phyloP scores from a whole-genome alignment of 1,139 yeast genomes.

The Debaryomyces sp. region DNA sequence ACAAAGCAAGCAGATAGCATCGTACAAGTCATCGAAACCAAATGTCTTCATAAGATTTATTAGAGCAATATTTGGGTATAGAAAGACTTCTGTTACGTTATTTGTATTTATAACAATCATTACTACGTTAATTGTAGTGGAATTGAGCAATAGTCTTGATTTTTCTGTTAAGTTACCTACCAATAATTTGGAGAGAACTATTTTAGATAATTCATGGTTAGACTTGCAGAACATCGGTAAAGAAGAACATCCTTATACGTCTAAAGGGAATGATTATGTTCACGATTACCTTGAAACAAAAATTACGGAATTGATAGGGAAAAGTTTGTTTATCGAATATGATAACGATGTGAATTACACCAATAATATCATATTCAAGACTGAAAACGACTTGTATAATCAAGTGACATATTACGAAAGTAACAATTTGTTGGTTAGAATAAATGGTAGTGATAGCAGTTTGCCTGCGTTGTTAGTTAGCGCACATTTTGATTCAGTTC shows the following conservation, averaged over 20 bases:
- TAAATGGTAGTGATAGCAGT: conserved; percentile 60
- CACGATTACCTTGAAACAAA: conserved; percentile 63
- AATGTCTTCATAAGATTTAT: conserved; percentile 30
- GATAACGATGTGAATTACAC: conserved; percentile 53
- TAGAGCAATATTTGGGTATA: conserved; percentile 54
- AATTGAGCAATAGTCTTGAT: conserved; percentile 38
- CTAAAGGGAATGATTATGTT: conserved; percentile 74
- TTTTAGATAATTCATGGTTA: conserved; percentile 60
- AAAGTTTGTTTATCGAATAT: conserved; percentile 42
- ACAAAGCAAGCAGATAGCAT: not conserved
- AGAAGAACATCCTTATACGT: conserved; percentile 75
- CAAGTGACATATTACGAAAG: conserved; percentile 74
- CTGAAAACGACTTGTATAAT: conserved; percentile 43
- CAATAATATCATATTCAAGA: conserved; percentile 46
- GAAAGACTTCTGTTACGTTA: conserved; percentile 60
- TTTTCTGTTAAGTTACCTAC: conserved; percentile 44
- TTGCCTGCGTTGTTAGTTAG: conserved; percentile 74
- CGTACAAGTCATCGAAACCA: conserved; percentile 15
- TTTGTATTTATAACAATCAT: conserved; percentile 48
- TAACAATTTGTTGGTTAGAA: conserved; percentile 71
- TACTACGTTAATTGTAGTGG: conserved; percentile 31
- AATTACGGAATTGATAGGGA: conserved; percentile 35
- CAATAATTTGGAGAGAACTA: conserved; percentile 32
- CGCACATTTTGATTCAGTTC: conserved; percentile 90
- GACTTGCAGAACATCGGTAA: conserved; percentile 69